phyloP scores from a whole-genome alignment of 352 stramenopile species.

The Hyaloperonospora brassicae region DNA sequence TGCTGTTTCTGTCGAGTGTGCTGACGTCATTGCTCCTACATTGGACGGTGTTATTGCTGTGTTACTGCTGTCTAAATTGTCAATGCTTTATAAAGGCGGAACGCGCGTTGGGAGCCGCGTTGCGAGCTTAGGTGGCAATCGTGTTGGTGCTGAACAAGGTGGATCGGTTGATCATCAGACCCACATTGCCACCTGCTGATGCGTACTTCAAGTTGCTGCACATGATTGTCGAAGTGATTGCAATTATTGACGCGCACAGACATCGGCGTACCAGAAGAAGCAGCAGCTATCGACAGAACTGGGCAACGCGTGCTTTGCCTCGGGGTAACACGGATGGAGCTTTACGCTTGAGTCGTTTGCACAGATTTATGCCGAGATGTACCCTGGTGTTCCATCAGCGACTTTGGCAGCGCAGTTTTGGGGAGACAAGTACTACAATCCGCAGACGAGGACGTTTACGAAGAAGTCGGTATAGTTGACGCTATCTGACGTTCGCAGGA shows the following conservation, averaged over 20 bases:
- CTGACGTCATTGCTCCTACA: too few species aligned
- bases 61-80: slow-evolving; percentile 7
- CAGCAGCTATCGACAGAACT: slow-evolving; percentile 85
- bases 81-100: slow-evolving; percentile 78
- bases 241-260: slow-evolving; percentile 70
- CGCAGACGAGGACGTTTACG: slow-evolving; percentile 87
- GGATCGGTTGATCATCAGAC: slow-evolving; percentile 96
- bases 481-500: too few species aligned
- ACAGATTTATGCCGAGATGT: slow-evolving; percentile 63
- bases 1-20: slow-evolving; percentile 22
- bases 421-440: slow-evolving; percentile 97
- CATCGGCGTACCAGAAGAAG: slow-evolving; percentile 31
- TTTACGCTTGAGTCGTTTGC: slow-evolving; percentile 97
- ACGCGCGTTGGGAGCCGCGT: slow-evolving; percentile 88
- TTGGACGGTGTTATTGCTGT: not conserved
- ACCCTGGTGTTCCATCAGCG: slow-evolving; percentile 65
- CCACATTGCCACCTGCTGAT: slow-evolving; percentile 96
- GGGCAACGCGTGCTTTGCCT: slow-evolving; percentile 98
- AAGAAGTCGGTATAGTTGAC: slow-evolving; percentile 63
- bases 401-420: slow-evolving; percentile 91
- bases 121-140: slow-evolving; percentile 86
- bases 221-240: slow-evolving; percentile 96
- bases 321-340: slow-evolving; percentile 92
- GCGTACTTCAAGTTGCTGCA: slow-evolving; percentile 97
- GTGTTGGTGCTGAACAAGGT: slow-evolving; percentile 96